Conservation (phyloP, 176 grass and related monocot genomes). For the Tillandsia fasciculata region DNA sequence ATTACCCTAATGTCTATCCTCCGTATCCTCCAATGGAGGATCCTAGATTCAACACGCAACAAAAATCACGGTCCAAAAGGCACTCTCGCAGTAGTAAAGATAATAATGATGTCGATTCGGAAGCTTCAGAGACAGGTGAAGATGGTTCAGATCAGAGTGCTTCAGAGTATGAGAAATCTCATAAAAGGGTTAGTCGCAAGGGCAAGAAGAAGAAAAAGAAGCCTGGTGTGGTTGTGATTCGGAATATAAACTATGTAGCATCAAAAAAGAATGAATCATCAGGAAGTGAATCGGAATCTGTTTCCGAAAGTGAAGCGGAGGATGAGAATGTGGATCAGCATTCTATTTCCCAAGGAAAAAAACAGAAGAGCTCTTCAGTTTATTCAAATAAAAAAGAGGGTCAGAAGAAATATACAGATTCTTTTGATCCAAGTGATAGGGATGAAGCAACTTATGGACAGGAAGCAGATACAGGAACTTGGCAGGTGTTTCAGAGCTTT, state of each 20-base stretch:
- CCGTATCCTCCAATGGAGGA: conserved; percentile 72
- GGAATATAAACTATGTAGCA: conserved; percentile 68
- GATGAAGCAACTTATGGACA: conserved; percentile 38
- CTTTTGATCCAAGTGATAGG: conserved; percentile 35
- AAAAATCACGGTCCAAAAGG: conserved; percentile 40
- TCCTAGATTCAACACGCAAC: conserved; percentile 37
- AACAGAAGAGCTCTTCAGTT: conserved; percentile 41
- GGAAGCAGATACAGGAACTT: conserved; percentile 65
- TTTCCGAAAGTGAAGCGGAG: conserved; percentile 43
- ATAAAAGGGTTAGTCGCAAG: conserved; percentile 46
- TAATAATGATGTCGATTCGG: conserved; percentile 16
- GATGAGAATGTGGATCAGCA: conserved; percentile 41
- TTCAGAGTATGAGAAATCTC: conserved; percentile 49
- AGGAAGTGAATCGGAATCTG: conserved; percentile 50
- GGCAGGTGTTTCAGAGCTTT: conserved; percentile 88
- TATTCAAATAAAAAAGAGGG: conserved; percentile 65
- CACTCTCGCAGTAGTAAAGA: conserved; percentile 63
- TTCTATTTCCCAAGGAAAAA: conserved; percentile 44
- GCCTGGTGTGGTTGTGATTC: conserved; percentile 67
- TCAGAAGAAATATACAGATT: conserved; percentile 29
- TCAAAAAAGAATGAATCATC: conserved; percentile 61
- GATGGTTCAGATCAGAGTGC: conserved; percentile 34
- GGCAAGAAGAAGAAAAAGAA: conserved; percentile 98
- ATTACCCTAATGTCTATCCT: conserved; percentile 49
- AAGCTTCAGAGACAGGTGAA: conserved; percentile 26